Conservation (phyloP, 352 stramenopile genomes). For the Thalassiosira sp. region DNA sequence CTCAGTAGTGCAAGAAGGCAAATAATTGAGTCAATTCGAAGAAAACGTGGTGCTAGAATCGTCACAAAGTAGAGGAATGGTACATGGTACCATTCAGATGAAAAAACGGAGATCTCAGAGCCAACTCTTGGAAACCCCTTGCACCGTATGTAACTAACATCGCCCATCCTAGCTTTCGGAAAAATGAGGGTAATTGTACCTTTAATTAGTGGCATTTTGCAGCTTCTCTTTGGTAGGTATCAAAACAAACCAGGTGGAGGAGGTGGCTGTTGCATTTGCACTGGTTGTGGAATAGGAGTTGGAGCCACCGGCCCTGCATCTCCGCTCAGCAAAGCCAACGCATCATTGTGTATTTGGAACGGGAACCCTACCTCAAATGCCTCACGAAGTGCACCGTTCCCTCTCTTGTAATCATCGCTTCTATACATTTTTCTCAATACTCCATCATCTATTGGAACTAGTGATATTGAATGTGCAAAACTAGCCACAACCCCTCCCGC, state of each 20-base stretch:
- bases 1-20: too few species aligned
- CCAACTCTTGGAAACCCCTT: too few species aligned
- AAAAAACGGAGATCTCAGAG: too few species aligned
- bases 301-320: constrained; percentile 24
- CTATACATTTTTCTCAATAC: constrained; percentile 4
- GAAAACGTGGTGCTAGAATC: too few species aligned
- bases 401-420: too few species aligned
- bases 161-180: too few species aligned
- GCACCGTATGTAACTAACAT: too few species aligned
- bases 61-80: too few species aligned
- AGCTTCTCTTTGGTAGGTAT: constrained; percentile 15
- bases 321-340: constrained; percentile 46
- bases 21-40: too few species aligned
- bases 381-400: constrained; percentile 13
- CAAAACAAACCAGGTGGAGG: constrained; percentile 49
- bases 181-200: too few species aligned
- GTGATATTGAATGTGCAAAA: constrained; percentile 58
- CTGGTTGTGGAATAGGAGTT: constrained; percentile 11
- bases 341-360: constrained; percentile 62
- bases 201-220: not conserved
- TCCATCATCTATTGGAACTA: constrained; percentile 20
- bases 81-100: too few species aligned
- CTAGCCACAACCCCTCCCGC: constrained; percentile 33
- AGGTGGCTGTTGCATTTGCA: constrained; percentile 10
- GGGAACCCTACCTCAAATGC: constrained; percentile 37